Conservation (phyloP, 768 basidiomycete genomes). For the Amanita molliuscula region DNA sequence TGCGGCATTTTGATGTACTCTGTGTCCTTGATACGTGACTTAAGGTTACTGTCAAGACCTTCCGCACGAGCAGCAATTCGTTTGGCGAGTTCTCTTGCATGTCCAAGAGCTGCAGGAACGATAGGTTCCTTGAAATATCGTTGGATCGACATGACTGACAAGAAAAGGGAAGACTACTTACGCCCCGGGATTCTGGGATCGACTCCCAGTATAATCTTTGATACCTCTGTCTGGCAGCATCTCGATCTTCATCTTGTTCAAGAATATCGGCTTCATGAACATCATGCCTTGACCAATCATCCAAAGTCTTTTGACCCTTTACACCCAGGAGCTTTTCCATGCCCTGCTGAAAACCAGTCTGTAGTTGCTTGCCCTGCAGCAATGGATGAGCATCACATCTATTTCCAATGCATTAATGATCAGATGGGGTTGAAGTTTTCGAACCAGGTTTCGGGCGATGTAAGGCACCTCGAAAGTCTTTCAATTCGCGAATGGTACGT, state of each 20-base stretch:
- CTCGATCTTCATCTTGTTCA: constrained; percentile 44
- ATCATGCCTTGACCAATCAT: constrained; percentile 27
- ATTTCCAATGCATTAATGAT: constrained; percentile 13
- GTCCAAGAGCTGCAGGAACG: constrained; percentile 44
- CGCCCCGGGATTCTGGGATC: constrained; percentile 56
- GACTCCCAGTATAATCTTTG: constrained; percentile 75
- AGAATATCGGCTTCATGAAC: constrained; percentile 52
- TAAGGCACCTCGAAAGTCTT: constrained; percentile 55
- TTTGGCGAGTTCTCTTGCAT: constrained; percentile 30
- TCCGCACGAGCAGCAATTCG: constrained; percentile 22
- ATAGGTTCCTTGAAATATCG: constrained; percentile 41
- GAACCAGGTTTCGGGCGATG: constrained; percentile 52
- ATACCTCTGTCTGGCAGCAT: constrained; percentile 51
- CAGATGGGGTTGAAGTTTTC: constrained; percentile 69
- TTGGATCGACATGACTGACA: constrained; percentile 3
- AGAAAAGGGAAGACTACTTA: constrained; percentile 19
- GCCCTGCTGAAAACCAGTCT: constrained; percentile 68
- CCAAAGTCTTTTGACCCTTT: constrained; percentile 11
- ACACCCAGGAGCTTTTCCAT: constrained; percentile 78
- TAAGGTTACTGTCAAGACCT: constrained; percentile 27
- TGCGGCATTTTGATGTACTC: constrained; percentile 25
- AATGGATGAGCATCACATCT: not conserved
- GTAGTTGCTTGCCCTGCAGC: constrained; percentile 49
- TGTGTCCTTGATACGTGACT: constrained; percentile 27
- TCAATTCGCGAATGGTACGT: constrained; percentile 59